Base-by-base conservation (phyloP, 129 eudicot species). In the Flaveria linearis region DNA sequence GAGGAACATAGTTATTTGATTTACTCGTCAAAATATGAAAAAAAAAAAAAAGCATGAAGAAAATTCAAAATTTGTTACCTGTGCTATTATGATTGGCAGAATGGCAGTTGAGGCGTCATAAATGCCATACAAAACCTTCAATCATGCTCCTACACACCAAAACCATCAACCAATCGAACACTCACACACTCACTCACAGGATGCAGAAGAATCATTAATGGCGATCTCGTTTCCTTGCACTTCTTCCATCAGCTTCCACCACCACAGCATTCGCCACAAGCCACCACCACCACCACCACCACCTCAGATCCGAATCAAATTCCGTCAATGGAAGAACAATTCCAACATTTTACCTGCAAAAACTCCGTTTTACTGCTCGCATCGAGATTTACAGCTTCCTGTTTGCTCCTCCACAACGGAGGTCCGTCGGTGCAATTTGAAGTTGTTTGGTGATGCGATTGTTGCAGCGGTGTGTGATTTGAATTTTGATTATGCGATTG, bases 101-200 rank as follows among this genome's bases (percentile, higher is more conserved):
- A 36, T 33, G 72, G 77, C 72, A 62, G 77, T 62, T 71, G 82
- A 78, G 72, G 58, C 62, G 20, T 12, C 68, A 79, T 78, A 71
- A 71, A 62, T 79, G 78, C 28, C 51, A 42, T 13, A 75, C 64
- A 17, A 20, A 58, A 28, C 9, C 62, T 47, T 61, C 43, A 39
- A 61, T 78, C 60, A 28, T 10, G 65, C 11, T 58, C 16, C 26
- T 55, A 55, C 26, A 18, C 16, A 55, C 18, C 53, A 50, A 14
- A 6, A 36, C 41, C 7, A 5, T 36, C 41, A 36, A 36, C 41
- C 41, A 36, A 36, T 36, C 41, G 7, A 5, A 36, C 41, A 36
- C 41, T 33, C 36, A 30, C 5, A 30, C 36, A 30, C 5, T 33
- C 41, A 22, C 17, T 60, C 74, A 20, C 61, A 13, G 8, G 41